These are phyloP conservation scores for Chrysochromulina tobinii DNA, from an alignment of 78 protist species.

Conservation along the genomic window DNA sequence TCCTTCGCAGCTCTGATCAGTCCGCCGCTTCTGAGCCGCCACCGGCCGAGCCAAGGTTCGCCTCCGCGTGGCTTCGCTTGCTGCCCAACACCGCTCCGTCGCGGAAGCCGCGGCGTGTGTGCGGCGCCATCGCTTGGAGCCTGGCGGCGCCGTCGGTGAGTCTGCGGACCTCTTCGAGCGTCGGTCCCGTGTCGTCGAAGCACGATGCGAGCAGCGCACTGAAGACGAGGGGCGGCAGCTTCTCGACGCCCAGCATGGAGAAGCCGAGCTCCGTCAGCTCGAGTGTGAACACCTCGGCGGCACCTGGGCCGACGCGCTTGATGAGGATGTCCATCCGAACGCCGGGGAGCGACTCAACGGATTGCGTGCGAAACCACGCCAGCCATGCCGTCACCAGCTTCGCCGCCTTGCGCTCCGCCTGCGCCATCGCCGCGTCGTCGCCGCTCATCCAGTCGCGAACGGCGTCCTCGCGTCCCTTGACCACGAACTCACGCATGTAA, in stretches of 20 bases:
- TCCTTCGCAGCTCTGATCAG: too few species aligned
- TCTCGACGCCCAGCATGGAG: conserved; percentile 24
- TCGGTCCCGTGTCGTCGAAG: background rate
- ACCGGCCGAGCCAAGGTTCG: too few species aligned
- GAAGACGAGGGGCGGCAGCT: background rate
- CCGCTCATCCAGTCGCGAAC: background rate
- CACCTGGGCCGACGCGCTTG: background rate
- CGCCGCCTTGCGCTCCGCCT: background rate
- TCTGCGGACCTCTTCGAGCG: too few species aligned
- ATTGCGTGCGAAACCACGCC: conserved; percentile 2
- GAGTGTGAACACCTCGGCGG: background rate
- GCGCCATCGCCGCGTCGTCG: conserved; percentile 1
- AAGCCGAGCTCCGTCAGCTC: conserved; percentile 44
- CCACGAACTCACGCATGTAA: background rate
- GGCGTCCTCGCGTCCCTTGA: background rate
- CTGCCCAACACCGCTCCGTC: too few species aligned
- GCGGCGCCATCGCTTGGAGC: too few species aligned
- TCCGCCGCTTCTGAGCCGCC: too few species aligned
- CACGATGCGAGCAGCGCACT: conserved; percentile 5
- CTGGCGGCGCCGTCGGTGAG: too few species aligned
- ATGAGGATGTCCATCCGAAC: conserved; percentile 17
- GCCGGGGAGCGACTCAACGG: background rate
- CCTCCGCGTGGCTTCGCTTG: too few species aligned
- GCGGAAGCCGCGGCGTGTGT: too few species aligned
- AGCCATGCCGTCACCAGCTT: background rate